Evolutionary conservation across 2,329 filamentous ascomycete species (phyloP), one percentile per base, ranked within the genome.

Genomic region (Curvularia sp.): DNA sequence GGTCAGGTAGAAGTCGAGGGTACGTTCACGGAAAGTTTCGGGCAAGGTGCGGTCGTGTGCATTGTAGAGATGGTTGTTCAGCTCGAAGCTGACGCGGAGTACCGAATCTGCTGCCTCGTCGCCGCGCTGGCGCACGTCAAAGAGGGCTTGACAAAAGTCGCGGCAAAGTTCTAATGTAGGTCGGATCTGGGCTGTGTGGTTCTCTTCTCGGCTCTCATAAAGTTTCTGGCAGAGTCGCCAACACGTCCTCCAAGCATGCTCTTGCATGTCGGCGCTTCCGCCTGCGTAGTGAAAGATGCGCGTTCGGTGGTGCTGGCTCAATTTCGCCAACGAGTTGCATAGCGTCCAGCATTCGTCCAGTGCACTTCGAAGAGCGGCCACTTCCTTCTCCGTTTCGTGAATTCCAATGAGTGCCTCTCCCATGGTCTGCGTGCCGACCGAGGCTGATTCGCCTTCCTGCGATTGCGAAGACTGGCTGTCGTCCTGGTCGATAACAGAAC

Each of bases 1-100:
- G 0, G 94, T 96, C 66, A 97, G 90, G 71, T 97, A 97, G 69
- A 97, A 97, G 70, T 97, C 94, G 56, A 98, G 78, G 0, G 94
- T 97, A 58, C 93, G 84, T 77, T 97, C 93, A 52, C 90, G 86
- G 74, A 98, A 97, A 0, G 89, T 87, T 69, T 96, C 91, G 0
- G 93, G 94, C 4, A 97, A 81, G 54, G 86, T 89, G 31, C 90
- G 87, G 73, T 96, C 92, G 70, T 97, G 92, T 0, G 92, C 93
- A 72, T 94, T 97, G 79, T 94, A 97, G 1, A 98, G 83, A 75
- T 98, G 93, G 69, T 96, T 97, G 78, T 96, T 97, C 24, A 97
- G 83, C 78, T 97, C 94, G 73, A 97, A 97, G 79, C 92, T 97
- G 65, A 97, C 93, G 48, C 94, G 85, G 47, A 98, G 79, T 13